Percentiles rank a stretch among this genome's conserved stretches.
Evolutionary conservation across 2,329 filamentous ascomycete genomes (phyloP).

Genomic region (Cadophora sp.): DNA sequence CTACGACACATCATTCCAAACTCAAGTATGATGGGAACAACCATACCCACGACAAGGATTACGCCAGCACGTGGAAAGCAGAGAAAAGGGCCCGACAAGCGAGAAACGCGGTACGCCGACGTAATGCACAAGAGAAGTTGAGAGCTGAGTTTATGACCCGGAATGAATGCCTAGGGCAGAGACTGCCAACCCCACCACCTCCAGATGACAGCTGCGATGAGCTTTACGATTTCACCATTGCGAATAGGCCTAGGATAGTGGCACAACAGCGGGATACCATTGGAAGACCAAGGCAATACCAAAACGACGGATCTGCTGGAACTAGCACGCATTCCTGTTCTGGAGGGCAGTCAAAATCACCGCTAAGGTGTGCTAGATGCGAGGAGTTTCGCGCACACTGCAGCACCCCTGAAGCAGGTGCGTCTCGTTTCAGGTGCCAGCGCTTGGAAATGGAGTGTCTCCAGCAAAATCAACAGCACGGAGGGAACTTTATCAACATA

Average conservation of each 20-base stretch:
- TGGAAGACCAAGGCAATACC: no score
- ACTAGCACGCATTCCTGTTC: no score
- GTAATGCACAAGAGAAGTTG: not conserved
- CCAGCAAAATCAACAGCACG: not conserved
- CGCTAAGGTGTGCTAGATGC: not conserved
- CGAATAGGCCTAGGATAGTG: not conserved
- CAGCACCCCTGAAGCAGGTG: not conserved
- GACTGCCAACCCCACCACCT: constrained; percentile 22
- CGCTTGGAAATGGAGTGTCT: not conserved
- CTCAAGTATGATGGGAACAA: not conserved
- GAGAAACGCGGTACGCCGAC: constrained; percentile 8
- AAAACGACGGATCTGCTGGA: no score
- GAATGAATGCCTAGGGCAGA: not conserved
- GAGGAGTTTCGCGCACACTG: not conserved
- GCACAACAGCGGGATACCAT: not conserved
- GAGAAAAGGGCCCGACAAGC: constrained; percentile 10
- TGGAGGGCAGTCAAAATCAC: not conserved
- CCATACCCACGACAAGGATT: not conserved
- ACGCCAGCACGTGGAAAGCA: constrained; percentile 4
- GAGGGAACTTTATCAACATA: not conserved
- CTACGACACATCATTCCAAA: not conserved
- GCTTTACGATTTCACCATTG: constrained; percentile 4
- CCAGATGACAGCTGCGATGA: constrained; percentile 26
- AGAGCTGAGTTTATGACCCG: not conserved
- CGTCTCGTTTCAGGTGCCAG: not conserved